Evolutionary conservation across 2,329 filamentous ascomycete species (phyloP).

Genomic region (Zymoseptoria ardabiliae): DNA sequence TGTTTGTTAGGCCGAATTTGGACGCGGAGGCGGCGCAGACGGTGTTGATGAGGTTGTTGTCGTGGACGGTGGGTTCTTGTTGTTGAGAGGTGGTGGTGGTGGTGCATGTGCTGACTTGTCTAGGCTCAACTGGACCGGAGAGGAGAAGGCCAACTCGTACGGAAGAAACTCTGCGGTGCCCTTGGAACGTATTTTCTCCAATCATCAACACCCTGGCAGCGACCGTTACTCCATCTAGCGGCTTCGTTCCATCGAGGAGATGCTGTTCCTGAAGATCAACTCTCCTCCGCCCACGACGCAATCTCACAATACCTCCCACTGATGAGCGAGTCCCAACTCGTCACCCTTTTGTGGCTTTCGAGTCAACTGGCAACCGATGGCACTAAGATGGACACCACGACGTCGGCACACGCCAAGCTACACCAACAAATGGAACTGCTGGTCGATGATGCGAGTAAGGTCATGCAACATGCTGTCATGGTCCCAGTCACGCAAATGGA

Average conservation of each 20-base stretch:
- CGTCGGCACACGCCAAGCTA: conserved; percentile 12
- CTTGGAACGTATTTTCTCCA: conserved; percentile 68
- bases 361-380: conserved; percentile 58
- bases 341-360: conserved; percentile 58
- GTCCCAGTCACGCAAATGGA: background rate
- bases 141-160: conserved; percentile 53
- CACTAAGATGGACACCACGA: conserved; percentile 52
- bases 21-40: conserved; percentile 51
- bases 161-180: conserved; percentile 69
- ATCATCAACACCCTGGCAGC: conserved; percentile 60
- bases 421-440: conserved; percentile 44
- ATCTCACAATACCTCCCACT: conserved; percentile 40
- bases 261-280: conserved; percentile 14
- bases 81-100: background rate
- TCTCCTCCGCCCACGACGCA: conserved; percentile 37
- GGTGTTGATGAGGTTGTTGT: conserved; percentile 54
- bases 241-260: conserved; percentile 22
- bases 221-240: conserved; percentile 43
- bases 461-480: conserved; percentile 32
- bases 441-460: conserved; percentile 42
- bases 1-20: conserved; percentile 35
- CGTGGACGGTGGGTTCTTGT: conserved; percentile 48
- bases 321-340: conserved; percentile 45
- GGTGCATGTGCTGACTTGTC: background rate
- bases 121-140: conserved; percentile 39